Base-by-base conservation (phyloP, 1,284 basidiomycete species). In the Apiotrichum domesticum region DNA sequence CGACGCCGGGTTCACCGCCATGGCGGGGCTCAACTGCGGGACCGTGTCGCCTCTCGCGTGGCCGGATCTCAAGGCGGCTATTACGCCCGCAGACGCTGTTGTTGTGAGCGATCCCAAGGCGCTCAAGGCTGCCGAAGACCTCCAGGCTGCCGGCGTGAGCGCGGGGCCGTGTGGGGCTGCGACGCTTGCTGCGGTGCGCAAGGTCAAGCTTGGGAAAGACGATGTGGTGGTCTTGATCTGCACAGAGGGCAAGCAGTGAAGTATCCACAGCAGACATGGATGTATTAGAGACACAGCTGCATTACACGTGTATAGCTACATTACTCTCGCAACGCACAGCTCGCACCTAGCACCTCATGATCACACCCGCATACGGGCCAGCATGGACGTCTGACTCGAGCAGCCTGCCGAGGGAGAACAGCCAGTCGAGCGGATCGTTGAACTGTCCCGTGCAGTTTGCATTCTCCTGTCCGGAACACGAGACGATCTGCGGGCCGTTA, bases 401-500 rank as follows among this genome's bases (percentile, higher is more conserved):
- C 37, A 39, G 7, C 8, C 13, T 39, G 37, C 7, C 37, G 37
- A 39, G 7, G 8, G 37, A 39, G 37, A 7, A 8, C 8, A 39
- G 13, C 37, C 37, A 39, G 7, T 39, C 37, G 13, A 13, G 8
- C 7, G 37, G 37, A 7, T 39, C 37, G 37, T 39, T 39, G 37
- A 39, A 8, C 13, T 13, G 8, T 21, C 21, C 21, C 8, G 37
- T 8, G 37, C 37, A 39, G 7, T 39, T 39, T 14, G 14, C 8
- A 40, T 54, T 64, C 56, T 68, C 67, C 50, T 66, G 64, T 2
- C 65, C 67, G 2, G 50, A 29, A 46, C 66, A 68, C 5, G 51
- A 52, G 54, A 54, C 2, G n/a, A 40, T 58, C 7, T 46, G 50
- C 32, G 11, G 11, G 2, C 35, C 29, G 15, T 44, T 40, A 32